Percentiles rank a stretch among this genome's conserved stretches.
Conservation (phyloP, 2,329 filamentous ascomycete genomes). For the Talaromyces piceae region DNA sequence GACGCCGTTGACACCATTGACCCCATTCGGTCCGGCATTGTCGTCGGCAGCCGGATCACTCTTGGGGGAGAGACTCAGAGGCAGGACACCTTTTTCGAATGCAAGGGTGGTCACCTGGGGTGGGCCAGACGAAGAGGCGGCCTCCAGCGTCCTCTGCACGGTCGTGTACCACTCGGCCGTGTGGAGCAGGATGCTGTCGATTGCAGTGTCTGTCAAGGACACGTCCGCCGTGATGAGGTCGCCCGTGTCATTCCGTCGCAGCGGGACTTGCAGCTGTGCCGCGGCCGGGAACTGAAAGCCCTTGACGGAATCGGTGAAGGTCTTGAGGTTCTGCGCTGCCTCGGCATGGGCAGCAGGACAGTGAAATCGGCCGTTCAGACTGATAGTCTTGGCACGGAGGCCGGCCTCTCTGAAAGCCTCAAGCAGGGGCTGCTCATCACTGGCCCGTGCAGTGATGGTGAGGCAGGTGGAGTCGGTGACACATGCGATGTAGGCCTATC, state of each 20-base stretch:
- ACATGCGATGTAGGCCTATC: constrained; percentile 8
- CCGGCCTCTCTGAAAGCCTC: not conserved
- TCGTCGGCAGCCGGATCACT: not conserved
- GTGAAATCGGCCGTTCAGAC: constrained; percentile 4
- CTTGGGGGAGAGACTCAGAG: constrained; percentile 1
- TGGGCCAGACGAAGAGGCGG: not conserved
- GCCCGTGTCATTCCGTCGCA: constrained; percentile 4
- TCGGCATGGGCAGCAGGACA: not conserved
- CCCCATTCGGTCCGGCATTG: not conserved
- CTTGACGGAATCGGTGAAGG: constrained; percentile 3
- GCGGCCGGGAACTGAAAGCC: constrained; percentile 3
- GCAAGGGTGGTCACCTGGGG: constrained; percentile 2
- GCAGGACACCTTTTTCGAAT: constrained; percentile 6
- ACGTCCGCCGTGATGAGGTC: not conserved
- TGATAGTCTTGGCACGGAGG: constrained; percentile 3
- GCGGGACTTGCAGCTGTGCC: not conserved
- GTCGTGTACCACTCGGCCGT: constrained; percentile 6
- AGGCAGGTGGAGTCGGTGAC: constrained; percentile 2
- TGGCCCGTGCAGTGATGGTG: not conserved
- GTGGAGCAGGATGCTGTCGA: constrained; percentile 3
- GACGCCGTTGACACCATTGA: not conserved
- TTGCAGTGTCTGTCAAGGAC: constrained; percentile 2
- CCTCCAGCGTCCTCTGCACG: constrained; percentile 1
- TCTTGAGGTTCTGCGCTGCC: not conserved
- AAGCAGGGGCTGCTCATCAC: not conserved